Evolutionary conservation across 805 yeast species (phyloP), one percentile per base, ranked within the genome.

Genomic region (Ogataea trehalophila): DNA sequence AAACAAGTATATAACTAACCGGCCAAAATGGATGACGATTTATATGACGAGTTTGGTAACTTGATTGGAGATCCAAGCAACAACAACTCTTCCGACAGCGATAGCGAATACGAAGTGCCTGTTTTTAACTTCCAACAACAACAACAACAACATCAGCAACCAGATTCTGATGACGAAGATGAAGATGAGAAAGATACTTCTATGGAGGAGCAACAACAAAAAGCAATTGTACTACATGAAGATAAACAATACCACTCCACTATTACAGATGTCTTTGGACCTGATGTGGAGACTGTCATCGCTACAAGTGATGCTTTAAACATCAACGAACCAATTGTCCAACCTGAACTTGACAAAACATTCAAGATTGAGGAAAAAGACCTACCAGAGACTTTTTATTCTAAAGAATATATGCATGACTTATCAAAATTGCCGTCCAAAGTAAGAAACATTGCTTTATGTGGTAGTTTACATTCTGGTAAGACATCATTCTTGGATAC

Each of bases 381-480:
- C 2, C 65, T 85, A 5, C 96, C 96, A 0, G 69, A 71, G 39
- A 75, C 85, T 0, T 60, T 64, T 0, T 89, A 81, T 56, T 76
- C 85, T 7, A 74, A 86, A 45, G 77, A 79, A 4, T 92, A 83
- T 55, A 72, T 88, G 72, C 56, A 72, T 18, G 69, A 74, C 5
- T 59, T 80, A 55, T 47, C 66, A 5, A 51, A 56, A 9, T 55
- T 79, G 1, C 89, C 95, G 0, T 80, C 79, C 14, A 80, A 84
- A 54, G 73, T 83, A 8, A 74, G 95, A 42, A 91, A 86, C 63
- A 68, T 91, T 16, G 85, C 91, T 0, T 55, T 94, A 1, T 79
- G 83, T n/a, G 99, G 99, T 0, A 79, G 81, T 39, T 61, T 86
- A 1, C 87, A 87, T 56, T 81, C 88, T 5, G 99, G 99, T 1